phyloP scores from a whole-genome alignment of 2,329 filamentous ascomycete genomes.

The Fusarium agapanthi region DNA sequence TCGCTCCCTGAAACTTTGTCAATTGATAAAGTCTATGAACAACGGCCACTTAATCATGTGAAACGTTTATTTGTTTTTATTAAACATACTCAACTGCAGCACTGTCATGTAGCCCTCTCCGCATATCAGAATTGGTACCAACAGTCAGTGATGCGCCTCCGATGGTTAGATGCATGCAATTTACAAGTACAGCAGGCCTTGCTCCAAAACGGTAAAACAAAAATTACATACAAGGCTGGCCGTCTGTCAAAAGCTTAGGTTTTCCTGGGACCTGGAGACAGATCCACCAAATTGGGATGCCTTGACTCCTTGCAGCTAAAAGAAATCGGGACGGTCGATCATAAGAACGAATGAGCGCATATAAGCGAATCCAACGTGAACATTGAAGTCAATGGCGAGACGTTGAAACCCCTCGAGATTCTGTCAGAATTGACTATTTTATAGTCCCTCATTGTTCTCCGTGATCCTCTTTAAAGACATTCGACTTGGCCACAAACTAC shows the following conservation, averaged over 20 bases:
- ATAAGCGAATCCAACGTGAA: constrained; percentile 4
- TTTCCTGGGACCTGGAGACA: constrained; percentile 27
- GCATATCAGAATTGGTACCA: background rate
- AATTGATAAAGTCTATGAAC: background rate
- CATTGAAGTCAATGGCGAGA: background rate
- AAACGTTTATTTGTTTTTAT: background rate
- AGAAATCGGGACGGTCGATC: constrained; percentile 28
- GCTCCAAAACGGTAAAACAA: constrained; percentile 31
- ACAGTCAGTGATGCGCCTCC: constrained; percentile 13
- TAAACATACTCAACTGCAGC: background rate
- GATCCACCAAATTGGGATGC: constrained; percentile 28
- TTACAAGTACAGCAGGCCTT: constrained; percentile 24
- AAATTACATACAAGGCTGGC: constrained; percentile 33
- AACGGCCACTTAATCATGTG: background rate
- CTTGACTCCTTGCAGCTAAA: constrained; percentile 32
- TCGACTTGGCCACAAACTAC: constrained; percentile 15
- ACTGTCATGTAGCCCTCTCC: background rate
- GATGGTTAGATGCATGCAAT: constrained; percentile 30
- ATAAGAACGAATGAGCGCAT: constrained; percentile 11
- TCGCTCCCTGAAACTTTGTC: constrained; percentile 1
- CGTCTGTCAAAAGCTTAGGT: constrained; percentile 30
- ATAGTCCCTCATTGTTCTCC: background rate
- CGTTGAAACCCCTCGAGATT: background rate
- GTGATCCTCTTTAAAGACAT: constrained; percentile 9
- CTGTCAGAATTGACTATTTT: background rate